Base-by-base conservation (phyloP, 2,329 filamentous ascomycete genomes). In the Neophaeococcomyces mojaviensis region DNA sequence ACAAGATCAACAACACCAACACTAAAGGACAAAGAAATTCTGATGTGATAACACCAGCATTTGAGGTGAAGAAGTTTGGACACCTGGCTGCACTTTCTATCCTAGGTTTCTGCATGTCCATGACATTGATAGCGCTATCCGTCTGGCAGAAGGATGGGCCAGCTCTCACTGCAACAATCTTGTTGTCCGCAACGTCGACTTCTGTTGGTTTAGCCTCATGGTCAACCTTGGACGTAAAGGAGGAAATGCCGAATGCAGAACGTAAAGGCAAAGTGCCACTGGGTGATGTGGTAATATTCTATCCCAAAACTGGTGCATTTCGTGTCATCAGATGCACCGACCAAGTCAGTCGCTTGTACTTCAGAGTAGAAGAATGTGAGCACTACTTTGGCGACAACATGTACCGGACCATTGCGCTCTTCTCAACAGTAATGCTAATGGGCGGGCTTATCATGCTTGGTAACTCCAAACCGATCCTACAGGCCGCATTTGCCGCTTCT, bases 221-320 rank as follows among this genome's bases (percentile, higher is more conserved):
- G 59, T 82, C 79, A 78, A 64, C 65, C 26, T 76, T 78, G 0
- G 64, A 72, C 8, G 66, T 81, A 68, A 68, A 30, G 71, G 77
- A 19, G 66, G 65, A 39, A 68, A 72, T 44, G 69, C 60, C 5
- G 68, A 70, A 24, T 18, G 12, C 10, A 9, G 35, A 40, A 10
- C 47, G 51, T 5, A 32, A 42, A 20, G 30, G 22, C 6, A 59
- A 68, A 16, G 71, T 79, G 0, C 78, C 77, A 1, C 55, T 53
- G 2, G 78, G 77, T 1, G 78, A 82, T 51, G 70, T 82, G n/a
- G 70, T 81, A 22, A 79, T 82, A 46, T 70, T 74, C 22, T 81
- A 78, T 1, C 71, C 77, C 4, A 7, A n/a, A 8, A 73, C 77
- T 53, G 78, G 78, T 1, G 77, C 75, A 1, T 80, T 82, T 52